Evolutionary conservation across 345 rosid genomes (phyloP).

Genomic region (Sonneratia alba): DNA sequence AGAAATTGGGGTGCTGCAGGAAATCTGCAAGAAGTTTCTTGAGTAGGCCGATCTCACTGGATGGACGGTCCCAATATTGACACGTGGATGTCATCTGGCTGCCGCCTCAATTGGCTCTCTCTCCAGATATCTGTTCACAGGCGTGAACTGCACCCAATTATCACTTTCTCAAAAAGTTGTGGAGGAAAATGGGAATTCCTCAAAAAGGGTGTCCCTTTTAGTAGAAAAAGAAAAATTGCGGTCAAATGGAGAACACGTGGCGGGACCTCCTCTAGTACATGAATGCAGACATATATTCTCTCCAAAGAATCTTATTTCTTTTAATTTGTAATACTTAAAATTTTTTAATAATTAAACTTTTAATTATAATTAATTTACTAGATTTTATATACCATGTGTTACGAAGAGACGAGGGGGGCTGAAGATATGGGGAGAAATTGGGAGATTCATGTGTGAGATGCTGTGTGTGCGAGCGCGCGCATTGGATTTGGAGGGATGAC

Average conservation of each 20-base stretch:
- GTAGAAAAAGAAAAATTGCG: neutral
- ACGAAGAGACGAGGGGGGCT: neutral
- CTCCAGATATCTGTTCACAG: neutral
- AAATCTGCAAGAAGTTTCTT: slow-evolving; percentile 28
- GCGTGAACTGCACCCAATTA: neutral
- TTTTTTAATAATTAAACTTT: too few relatives aligned
- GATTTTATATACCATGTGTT: too few relatives aligned
- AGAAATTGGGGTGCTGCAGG: slow-evolving; percentile 3
- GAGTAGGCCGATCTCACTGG: neutral
- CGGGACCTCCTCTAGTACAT: neutral
- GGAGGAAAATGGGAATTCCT: neutral
- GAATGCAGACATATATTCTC: too few relatives aligned
- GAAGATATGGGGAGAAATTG: neutral
- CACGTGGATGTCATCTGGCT: neutral
- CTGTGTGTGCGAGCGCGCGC: too few relatives aligned
- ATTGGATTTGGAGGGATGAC: neutral
- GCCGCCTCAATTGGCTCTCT: neutral
- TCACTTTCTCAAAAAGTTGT: neutral
- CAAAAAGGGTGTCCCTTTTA: neutral
- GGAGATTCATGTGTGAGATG: neutral
- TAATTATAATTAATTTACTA: too few relatives aligned
- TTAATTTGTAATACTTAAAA: too few relatives aligned
- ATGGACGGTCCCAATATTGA: neutral
- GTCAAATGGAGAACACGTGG: neutral
- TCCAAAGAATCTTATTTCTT: too few relatives aligned